These are phyloP conservation scores for Cercospora zeina DNA, from an alignment of 2,329 filamentous ascomycete genomes.

Conservation along the genomic window DNA sequence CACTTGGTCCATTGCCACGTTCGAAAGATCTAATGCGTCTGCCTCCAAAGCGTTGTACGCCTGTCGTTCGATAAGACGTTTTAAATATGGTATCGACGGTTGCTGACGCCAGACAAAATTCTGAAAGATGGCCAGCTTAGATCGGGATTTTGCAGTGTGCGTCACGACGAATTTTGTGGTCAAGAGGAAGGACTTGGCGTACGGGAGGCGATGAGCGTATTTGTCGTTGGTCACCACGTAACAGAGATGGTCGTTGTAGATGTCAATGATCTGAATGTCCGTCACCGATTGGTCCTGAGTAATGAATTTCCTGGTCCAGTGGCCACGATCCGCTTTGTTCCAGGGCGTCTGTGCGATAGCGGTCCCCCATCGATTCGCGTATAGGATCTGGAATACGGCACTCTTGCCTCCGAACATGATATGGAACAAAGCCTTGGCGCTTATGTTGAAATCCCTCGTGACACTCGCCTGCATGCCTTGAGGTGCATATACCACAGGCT, in stretches of 20 bases:
- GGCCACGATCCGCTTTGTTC: slow-evolving; percentile 63
- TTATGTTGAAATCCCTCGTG: slow-evolving; percentile 83
- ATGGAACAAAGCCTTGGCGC: slow-evolving; percentile 91
- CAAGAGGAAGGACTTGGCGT: slow-evolving; percentile 74
- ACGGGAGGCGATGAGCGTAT: slow-evolving; percentile 80
- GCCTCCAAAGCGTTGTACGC: slow-evolving; percentile 73
- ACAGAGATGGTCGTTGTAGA: slow-evolving; percentile 58
- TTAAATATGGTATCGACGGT: slow-evolving; percentile 36
- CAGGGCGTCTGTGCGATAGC: slow-evolving; percentile 84
- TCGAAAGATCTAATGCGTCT: slow-evolving; percentile 72
- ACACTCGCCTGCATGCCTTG: slow-evolving; percentile 74
- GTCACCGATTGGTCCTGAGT: slow-evolving; percentile 52
- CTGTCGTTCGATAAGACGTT: slow-evolving; percentile 61
- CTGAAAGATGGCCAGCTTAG: slow-evolving; percentile 84
- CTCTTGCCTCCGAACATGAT: slow-evolving; percentile 96
- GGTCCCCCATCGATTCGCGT: slow-evolving; percentile 76
- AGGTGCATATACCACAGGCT: slow-evolving; percentile 81
- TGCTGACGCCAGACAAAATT: slow-evolving; percentile 79
- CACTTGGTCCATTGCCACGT: slow-evolving; percentile 75
- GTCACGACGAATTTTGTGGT: slow-evolving; percentile 93
- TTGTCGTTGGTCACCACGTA: slow-evolving; percentile 66
- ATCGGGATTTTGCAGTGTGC: slow-evolving; percentile 85
- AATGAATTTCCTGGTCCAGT: slow-evolving; percentile 65
- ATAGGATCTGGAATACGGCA: slow-evolving; percentile 86
- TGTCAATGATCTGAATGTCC: slow-evolving; percentile 84